Evolutionary conservation across 192 early-diverging fungal genomes (phyloP).

Genomic region (Backusella circina): DNA sequence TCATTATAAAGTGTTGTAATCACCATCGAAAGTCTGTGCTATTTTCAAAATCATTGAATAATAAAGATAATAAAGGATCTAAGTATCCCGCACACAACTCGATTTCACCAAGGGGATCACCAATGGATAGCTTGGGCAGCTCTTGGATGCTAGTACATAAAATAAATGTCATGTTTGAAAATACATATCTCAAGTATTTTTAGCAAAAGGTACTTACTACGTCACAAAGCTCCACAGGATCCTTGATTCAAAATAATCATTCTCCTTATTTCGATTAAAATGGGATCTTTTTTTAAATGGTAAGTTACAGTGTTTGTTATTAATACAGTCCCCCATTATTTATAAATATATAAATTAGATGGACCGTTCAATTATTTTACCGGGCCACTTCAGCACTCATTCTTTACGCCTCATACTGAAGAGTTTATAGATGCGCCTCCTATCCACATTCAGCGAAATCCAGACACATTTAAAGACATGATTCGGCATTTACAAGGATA

Average conservation of each 20-base stretch:
- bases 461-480: constrained; percentile 43
- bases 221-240: not conserved
- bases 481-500: constrained; percentile 45
- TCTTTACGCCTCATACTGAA: not conserved
- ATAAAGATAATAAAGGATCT: not conserved
- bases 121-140: not conserved
- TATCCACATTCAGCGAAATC: constrained; percentile 27
- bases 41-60: not conserved
- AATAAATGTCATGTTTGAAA: not conserved
- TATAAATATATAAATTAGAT: not conserved
- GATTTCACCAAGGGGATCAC: not conserved
- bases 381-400: not conserved
- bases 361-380: constrained; percentile 10
- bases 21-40: not conserved
- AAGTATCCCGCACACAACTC: not conserved
- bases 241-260: not conserved
- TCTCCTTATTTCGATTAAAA: not conserved
- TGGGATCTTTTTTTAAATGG: not conserved
- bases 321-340: too few species aligned
- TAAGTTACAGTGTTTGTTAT: not conserved
- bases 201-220: not conserved
- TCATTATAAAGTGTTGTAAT: not conserved
- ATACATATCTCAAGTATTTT: not conserved
- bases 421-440: not conserved
- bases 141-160: not conserved